Evolutionary conservation across 2,329 filamentous ascomycete genomes (phyloP).

Genomic region (Penicillium sp.): DNA sequence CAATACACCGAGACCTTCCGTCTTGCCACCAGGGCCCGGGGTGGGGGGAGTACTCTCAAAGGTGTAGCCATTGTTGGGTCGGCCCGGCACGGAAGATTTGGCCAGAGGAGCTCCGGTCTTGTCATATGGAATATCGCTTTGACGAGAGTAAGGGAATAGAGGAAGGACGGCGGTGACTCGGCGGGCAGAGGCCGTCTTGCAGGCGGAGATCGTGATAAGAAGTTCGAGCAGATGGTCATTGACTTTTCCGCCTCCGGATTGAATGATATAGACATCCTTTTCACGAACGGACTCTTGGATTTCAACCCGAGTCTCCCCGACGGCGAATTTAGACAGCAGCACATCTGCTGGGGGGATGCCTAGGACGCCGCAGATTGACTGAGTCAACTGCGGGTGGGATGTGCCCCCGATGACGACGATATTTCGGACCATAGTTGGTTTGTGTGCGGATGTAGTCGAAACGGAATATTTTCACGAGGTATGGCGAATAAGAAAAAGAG

Average conservation of each 20-base stretch:
- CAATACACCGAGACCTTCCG: conserved; percentile 59
- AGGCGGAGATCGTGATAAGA: conserved; percentile 96
- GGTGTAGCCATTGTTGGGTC: conserved; percentile 57
- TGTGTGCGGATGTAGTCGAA: conserved; percentile 6
- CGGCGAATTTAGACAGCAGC: conserved; percentile 84
- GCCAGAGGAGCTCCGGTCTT: conserved; percentile 84
- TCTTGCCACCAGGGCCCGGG: conserved; percentile 64
- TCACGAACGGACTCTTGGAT: conserved; percentile 94
- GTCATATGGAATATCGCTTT: conserved; percentile 95
- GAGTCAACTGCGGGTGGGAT: conserved; percentile 81
- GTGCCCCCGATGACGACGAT: conserved; percentile 90
- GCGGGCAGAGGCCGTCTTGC: conserved; percentile 88
- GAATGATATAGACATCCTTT: conserved; percentile 98
- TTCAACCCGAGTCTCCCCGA: conserved; percentile 90
- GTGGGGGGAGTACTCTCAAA: conserved; percentile 91
- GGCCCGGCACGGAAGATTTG: conserved; percentile 51
- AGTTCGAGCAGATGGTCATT: conserved; percentile 97
- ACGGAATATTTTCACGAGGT: conserved; percentile 11
- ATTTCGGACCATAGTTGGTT: conserved; percentile 73
- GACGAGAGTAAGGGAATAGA: conserved; percentile 92
- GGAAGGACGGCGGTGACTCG: conserved; percentile 90
- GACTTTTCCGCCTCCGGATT: conserved; percentile 84
- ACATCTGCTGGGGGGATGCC: conserved; percentile 80
- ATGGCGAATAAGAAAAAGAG: conserved; percentile 14
- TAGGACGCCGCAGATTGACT: conserved; percentile 80